Conservation (phyloP, 2,329 filamentous ascomycete species). For the Beauveria asiatica region DNA sequence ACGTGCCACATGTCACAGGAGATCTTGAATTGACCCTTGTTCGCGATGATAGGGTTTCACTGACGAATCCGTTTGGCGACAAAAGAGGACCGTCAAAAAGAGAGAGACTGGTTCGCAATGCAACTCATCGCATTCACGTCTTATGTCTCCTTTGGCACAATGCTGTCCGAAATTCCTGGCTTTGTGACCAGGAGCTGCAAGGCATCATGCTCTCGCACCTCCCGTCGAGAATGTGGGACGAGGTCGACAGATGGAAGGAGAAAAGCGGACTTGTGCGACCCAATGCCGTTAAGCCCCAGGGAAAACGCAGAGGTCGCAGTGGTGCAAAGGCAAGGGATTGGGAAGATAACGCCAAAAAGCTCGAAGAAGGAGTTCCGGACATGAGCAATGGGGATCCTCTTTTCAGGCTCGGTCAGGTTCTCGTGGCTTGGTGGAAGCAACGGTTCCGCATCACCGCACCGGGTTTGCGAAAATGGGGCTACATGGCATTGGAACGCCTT, state of each 20-base stretch:
- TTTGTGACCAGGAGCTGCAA: constrained; percentile 69
- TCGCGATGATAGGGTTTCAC: constrained; percentile 48
- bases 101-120: constrained; percentile 67
- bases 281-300: constrained; percentile 12
- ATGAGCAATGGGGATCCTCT: constrained; percentile 78
- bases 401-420: constrained; percentile 62
- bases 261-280: constrained; percentile 50
- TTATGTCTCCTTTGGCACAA: constrained; percentile 86
- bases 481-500: constrained; percentile 67
- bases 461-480: constrained; percentile 80
- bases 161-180: constrained; percentile 72
- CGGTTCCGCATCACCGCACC: constrained; percentile 70
- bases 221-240: constrained; percentile 57
- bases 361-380: constrained; percentile 64
- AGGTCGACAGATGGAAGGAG: constrained; percentile 64
- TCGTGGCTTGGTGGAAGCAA: constrained; percentile 85
- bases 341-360: constrained; percentile 57
- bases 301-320: constrained; percentile 15
- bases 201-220: constrained; percentile 68
- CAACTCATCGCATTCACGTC: constrained; percentile 84
- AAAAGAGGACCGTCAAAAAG: constrained; percentile 84
- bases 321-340: constrained; percentile 51
- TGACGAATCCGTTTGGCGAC: constrained; percentile 50
- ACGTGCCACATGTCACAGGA: constrained; percentile 43
- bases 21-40: constrained; percentile 68